Percentiles rank a stretch among this genome's conserved stretches.
phyloP scores from a whole-genome alignment of 1,139 yeast species.

The Blastobotrys aristatus region DNA sequence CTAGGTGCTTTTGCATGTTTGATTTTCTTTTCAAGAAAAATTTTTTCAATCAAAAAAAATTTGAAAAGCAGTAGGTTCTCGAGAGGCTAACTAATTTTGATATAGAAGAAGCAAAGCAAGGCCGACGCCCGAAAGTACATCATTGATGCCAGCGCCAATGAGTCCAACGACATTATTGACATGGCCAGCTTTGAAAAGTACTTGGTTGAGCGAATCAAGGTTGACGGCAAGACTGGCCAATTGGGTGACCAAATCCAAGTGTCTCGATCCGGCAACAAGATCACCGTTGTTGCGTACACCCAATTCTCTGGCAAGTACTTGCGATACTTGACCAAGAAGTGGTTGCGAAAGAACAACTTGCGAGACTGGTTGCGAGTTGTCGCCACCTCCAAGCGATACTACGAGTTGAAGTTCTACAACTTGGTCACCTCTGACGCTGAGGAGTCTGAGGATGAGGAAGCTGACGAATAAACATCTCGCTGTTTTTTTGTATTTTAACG shows the following conservation, averaged over 20 bases:
- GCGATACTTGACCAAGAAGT: conserved; percentile 98
- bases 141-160: conserved; percentile 96
- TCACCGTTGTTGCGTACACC: conserved; percentile 83
- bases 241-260: conserved; percentile 93
- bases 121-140: conserved; percentile 73
- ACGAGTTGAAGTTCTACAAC: conserved; percentile 99
- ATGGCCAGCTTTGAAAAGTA: conserved; percentile 96
- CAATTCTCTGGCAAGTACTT: conserved; percentile 99
- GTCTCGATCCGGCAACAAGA: conserved; percentile 74
- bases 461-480: conserved; percentile 6
- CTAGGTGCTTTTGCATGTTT: too few species aligned
- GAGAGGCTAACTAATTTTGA: conserved; percentile 38
- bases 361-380: conserved; percentile 99
- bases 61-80: conserved; percentile 35
- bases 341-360: conserved; percentile 99
- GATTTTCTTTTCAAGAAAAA: conserved; percentile 5
- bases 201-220: conserved; percentile 99
- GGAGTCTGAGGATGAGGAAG: conserved; percentile 51
- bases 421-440: conserved; percentile 97
- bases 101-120: conserved; percentile 67
- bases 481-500: not conserved
- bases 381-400: conserved; percentile 91
- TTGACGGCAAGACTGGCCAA: conserved; percentile 94
- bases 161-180: conserved; percentile 91
- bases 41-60: conserved; percentile 12